Evolutionary conservation across 108 stramenopile genomes (phyloP).

Genomic region (Stephanodiscus minutulus): DNA sequence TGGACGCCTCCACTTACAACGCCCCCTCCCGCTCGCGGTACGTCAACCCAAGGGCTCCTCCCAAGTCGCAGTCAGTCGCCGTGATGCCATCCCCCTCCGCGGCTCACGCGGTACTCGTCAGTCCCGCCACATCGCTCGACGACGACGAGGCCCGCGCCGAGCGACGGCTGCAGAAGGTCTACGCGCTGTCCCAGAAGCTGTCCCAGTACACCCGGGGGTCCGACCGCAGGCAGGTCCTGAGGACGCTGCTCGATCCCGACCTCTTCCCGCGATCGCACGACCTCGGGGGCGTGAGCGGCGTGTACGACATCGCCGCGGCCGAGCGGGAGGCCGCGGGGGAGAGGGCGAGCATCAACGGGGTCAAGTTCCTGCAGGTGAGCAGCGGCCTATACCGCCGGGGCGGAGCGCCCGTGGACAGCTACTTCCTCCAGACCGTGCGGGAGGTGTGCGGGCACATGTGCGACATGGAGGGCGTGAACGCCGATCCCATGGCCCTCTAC

Average conservation of each 20-base stretch:
- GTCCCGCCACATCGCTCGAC: neutral
- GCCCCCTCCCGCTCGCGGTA: too few species aligned
- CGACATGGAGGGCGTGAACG: conserved; percentile 51
- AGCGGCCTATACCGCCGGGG: conserved; percentile 1
- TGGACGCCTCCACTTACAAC: too few species aligned
- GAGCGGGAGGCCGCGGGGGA: conserved; percentile 61
- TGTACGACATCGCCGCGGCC: conserved; percentile 56
- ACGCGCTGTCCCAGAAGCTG: conserved; percentile 22
- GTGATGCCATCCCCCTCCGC: neutral
- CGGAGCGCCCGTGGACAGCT: conserved; percentile 30
- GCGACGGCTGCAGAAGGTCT: neutral
- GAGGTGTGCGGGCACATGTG: conserved; percentile 56
- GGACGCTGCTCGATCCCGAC: conserved; percentile 15
- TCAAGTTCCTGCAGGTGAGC: conserved; percentile 44
- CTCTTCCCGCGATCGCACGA: conserved; percentile 30
- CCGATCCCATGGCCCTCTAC: conserved; percentile 54
- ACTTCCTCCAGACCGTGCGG: conserved; percentile 51
- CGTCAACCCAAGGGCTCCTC: neutral
- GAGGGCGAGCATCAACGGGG: conserved; percentile 58
- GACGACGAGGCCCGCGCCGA: neutral
- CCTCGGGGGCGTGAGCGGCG: conserved; percentile 14
- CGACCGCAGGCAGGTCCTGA: conserved; percentile 38
- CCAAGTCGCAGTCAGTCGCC: too few species aligned
- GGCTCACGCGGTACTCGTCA: neutral
- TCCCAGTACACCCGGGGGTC: conserved; percentile 29